phyloP scores from a whole-genome alignment of 208 protist genomes.

The Crithidia expoeki region DNA sequence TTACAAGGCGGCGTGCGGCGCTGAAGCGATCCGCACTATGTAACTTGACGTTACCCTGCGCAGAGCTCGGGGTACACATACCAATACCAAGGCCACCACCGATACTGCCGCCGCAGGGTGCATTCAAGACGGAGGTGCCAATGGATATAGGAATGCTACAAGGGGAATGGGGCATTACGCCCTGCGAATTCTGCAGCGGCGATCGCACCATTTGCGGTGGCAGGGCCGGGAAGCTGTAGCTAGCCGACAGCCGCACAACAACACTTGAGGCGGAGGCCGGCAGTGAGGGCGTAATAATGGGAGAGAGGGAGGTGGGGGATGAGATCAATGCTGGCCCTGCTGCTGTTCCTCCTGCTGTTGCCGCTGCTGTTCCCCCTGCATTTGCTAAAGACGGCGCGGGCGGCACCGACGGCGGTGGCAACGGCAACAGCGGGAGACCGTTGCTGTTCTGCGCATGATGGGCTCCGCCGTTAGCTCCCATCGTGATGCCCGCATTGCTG shows the following conservation, averaged over 20 bases:
- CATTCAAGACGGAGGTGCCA: background rate
- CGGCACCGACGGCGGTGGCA: background rate
- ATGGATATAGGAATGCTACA: background rate
- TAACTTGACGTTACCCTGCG: background rate
- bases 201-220: conserved; percentile 37
- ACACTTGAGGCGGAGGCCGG: conserved; percentile 22
- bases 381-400: background rate
- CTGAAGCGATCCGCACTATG: conserved; percentile 9
- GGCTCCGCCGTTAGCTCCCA: background rate
- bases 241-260: conserved; percentile 36
- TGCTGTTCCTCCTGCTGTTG: background rate
- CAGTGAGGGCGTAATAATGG: conserved; percentile 6
- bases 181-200: conserved; percentile 14
- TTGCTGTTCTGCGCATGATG: background rate
- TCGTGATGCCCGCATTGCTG: background rate
- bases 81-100: conserved; percentile 1
- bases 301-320: conserved; percentile 13
- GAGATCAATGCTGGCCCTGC: background rate
- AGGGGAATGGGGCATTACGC: background rate
- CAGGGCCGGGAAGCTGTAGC: conserved; percentile 37
- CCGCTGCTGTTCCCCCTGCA: background rate
- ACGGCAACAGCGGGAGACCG: conserved; percentile 2
- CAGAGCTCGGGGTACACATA: background rate
- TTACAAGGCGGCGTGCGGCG: conserved; percentile 19
- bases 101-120: background rate